Evolutionary conservation across 345 rosid genomes (phyloP), one percentile per base, ranked within the genome.

Genomic region (Ceriops decandra): DNA sequence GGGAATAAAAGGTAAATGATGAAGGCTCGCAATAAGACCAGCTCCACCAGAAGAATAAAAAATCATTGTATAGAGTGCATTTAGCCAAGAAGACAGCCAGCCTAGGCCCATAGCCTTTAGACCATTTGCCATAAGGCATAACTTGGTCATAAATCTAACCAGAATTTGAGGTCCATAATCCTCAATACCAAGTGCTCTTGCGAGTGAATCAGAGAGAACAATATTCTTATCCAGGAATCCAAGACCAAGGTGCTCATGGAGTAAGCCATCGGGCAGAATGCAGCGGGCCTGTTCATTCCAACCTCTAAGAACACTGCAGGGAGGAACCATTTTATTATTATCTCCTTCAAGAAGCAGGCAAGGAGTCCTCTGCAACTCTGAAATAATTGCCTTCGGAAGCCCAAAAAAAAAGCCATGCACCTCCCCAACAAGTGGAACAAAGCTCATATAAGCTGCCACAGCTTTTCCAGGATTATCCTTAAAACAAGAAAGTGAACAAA

Each of bases 341-440:
- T 83, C 86, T 79, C 96, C 97, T 81, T 93, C 97, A 69, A 89
- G 79, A 71, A 87, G 78, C 78, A 93, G 83, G 80, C 98, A 93
- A 57, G 80, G 81, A 52, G 93, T 81, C 76, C 80, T 80, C 70
- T 89, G 81, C 74, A 93, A 73, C 69, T 72, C 83, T 61, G 85
- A 80, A 62, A 83, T 76, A 68, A 93, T 91, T 72, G 71, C 81
- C 58, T 83, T 88, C 53, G 98, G 96, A 35, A 93, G 92, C 42
- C 80, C 71, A 51, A 95, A 86, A 63, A 93, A 93, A 66, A 93
- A 93, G 4, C 97, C 98, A 79, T 93, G 95, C 70, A 90, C 96
- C 83, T 91, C 98, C 20, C 97, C 96, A 4, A 82, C 75, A 68
- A 93, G 89, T 61, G 98, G 98, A 74, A 93, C 89, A 72, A 83